These are phyloP conservation scores for Alternaria panax DNA, from an alignment of 2,329 filamentous ascomycete species.

Conservation along the genomic window DNA sequence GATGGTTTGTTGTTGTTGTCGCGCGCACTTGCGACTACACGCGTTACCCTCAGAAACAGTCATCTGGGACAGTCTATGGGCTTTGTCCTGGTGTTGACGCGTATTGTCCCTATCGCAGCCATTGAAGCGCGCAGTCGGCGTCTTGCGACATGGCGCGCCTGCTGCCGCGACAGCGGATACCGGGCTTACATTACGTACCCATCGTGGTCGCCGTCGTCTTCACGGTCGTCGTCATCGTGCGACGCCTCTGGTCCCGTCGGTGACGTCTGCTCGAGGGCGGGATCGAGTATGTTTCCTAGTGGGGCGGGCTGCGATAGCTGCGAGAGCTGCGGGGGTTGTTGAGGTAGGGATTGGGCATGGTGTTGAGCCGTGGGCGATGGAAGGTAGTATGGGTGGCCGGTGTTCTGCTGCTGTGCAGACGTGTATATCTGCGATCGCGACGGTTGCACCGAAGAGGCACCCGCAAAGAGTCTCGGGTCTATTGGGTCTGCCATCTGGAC, in stretches of 20 bases:
- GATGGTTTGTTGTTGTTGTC: background rate
- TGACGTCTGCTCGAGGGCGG: slow-evolving; percentile 44
- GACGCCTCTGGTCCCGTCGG: slow-evolving; percentile 15
- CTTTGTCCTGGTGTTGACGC: background rate
- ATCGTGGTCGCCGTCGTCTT: slow-evolving; percentile 41
- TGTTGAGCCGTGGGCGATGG: slow-evolving; percentile 33
- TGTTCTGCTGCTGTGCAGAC: slow-evolving; percentile 30
- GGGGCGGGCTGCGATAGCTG: slow-evolving; percentile 24
- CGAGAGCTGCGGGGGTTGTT: slow-evolving; percentile 9
- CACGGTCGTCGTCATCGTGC: slow-evolving; percentile 31
- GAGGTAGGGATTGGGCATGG: slow-evolving; percentile 18
- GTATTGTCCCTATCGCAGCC: background rate
- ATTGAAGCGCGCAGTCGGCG: background rate
- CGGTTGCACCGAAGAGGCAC: slow-evolving; percentile 34
- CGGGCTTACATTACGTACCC: slow-evolving; percentile 25
- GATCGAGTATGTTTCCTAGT: slow-evolving; percentile 36
- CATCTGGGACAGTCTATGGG: background rate
- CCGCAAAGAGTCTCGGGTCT: slow-evolving; percentile 40
- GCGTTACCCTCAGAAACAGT: background rate
- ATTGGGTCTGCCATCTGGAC: slow-evolving; percentile 40
- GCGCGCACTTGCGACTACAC: background rate
- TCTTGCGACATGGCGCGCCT: background rate
- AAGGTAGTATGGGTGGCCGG: slow-evolving; percentile 44
- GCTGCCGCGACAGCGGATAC: background rate
- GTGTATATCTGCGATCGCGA: slow-evolving; percentile 37